These are phyloP conservation scores for Syncephalastrum monosporum DNA, from an alignment of 371 early-diverging fungal species.

Conservation along the genomic window DNA sequence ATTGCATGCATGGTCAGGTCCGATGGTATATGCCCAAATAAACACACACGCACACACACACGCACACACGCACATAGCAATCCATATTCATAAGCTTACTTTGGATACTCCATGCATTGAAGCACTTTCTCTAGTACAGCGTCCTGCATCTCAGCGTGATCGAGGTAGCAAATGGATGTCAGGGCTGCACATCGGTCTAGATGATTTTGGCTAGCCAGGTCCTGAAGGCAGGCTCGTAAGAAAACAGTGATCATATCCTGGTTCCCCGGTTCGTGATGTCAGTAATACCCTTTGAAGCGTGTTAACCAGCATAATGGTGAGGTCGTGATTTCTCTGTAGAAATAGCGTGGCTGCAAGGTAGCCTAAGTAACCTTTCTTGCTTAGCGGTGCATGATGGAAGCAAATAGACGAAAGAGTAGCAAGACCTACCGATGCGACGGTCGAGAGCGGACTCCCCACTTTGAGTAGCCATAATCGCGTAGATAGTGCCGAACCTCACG, in stretches of 20 bases:
- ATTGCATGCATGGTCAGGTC: too few species aligned
- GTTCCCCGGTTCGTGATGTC: constrained; percentile 2
- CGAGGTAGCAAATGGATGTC: constrained; percentile 39
- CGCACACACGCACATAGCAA: neutral
- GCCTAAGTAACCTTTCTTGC: constrained; percentile 20
- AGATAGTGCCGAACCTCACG: constrained; percentile 51
- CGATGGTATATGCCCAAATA: too few species aligned
- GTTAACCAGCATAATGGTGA: constrained; percentile 54
- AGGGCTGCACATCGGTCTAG: constrained; percentile 43
- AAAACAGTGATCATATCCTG: neutral
- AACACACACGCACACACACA: too few species aligned
- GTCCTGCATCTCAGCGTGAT: constrained; percentile 38
- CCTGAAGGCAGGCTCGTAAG: constrained; percentile 13
- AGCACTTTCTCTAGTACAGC: constrained; percentile 31
- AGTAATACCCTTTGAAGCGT: constrained; percentile 44
- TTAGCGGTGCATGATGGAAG: too few species aligned
- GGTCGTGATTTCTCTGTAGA: constrained; percentile 34
- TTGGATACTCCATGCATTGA: constrained; percentile 28
- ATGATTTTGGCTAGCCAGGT: constrained; percentile 41
- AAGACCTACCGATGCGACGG: constrained; percentile 41
- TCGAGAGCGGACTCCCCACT: constrained; percentile 46
- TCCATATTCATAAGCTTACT: constrained; percentile 20
- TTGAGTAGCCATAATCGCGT: constrained; percentile 55
- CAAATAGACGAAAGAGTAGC: neutral
- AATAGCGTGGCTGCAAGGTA: constrained; percentile 50